Evolutionary conservation across 495 filamentous ascomycete genomes (phyloP), one percentile per base, ranked within the genome.

Genomic region (Lasiosphaeris hirsuta): DNA sequence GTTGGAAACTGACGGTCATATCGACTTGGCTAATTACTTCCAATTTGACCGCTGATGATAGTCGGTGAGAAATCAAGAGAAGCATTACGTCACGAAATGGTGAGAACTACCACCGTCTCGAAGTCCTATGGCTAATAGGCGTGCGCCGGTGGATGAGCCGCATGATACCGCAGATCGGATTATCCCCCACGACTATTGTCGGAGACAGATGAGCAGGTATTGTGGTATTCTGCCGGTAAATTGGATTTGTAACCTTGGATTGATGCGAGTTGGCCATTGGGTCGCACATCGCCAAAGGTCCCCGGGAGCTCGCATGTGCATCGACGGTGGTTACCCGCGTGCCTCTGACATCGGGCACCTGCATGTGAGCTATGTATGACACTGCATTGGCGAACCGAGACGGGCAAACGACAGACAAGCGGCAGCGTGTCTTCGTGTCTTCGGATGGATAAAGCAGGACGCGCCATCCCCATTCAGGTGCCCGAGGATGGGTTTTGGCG

Each of bases 1-100:
- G 48, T 63, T 77, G 7, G 74, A 77, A 41, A 66, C 67, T 3
- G 71, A 73, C 46, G 74, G 74, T 0, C 74, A 76, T 38, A 75
- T 77, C 35, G 74, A 77, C 54, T 63, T 77, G 47, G 71, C 71
- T 4, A 72, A 75, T 56, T 72, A 71, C 38, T 64, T 75, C 34
- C 73, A 61, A 69, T 8, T 30, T 15, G 17, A 7, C 38, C 14
- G 36, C 10, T 35, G 7, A 49, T 23, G 0, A 10, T 33, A 34
- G 11, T 4, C 40, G 5, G 48, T 18, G 8, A 10, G 4, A 23
- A n/a, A 17, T 48, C 10, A 34, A 3, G 46, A 33, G 1, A 19
- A 2, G 23, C 23, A 19, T 33, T 9, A 37, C 33, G 36, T 13
- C n/a, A 15, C 33, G n/a, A 33, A 33, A 48, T 46, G 40, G 57